Evolutionary conservation across 352 stramenopile species (phyloP).

Genomic region (Phytophthora citricola): DNA sequence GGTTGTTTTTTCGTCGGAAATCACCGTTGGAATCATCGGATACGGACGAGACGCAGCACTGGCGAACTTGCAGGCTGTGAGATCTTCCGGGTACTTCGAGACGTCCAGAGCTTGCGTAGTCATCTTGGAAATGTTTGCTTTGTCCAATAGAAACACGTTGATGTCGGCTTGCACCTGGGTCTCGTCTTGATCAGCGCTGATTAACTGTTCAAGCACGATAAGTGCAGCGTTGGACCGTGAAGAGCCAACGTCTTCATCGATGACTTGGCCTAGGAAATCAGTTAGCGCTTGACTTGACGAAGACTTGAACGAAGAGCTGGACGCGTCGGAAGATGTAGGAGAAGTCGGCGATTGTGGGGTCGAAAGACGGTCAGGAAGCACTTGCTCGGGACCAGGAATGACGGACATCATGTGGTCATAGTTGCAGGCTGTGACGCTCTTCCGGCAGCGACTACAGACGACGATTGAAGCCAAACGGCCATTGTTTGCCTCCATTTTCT

Average conservation of each 20-base stretch:
- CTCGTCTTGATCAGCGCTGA: conserved; percentile 21
- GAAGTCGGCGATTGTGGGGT: not conserved
- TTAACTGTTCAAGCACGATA: conserved; percentile 30
- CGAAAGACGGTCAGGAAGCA: conserved; percentile 6
- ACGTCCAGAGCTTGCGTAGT: conserved; percentile 26
- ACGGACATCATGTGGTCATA: conserved; percentile 35
- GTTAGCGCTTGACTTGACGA: conserved; percentile 22
- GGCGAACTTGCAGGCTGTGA: conserved; percentile 26
- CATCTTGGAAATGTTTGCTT: not conserved
- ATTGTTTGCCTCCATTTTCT: conserved; percentile 44
- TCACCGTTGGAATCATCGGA: conserved; percentile 20
- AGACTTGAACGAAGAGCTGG: not conserved
- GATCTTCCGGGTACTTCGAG: conserved; percentile 17
- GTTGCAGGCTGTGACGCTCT: conserved; percentile 32
- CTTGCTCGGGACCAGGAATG: conserved; percentile 10
- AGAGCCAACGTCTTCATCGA: conserved; percentile 11
- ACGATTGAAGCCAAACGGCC: conserved; percentile 31
- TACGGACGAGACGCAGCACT: conserved; percentile 26
- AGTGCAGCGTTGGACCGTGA: conserved; percentile 25
- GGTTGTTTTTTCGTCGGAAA: not conserved
- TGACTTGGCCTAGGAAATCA: conserved; percentile 23
- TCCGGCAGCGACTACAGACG: conserved; percentile 32
- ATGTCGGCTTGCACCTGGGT: conserved; percentile 13
- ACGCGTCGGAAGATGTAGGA: conserved; percentile 4
- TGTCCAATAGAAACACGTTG: conserved; percentile 1